A percentile compares a stretch with the other conserved stretches of the same genome.
These are phyloP conservation scores for Kondoa subrosea DNA, from an alignment of 768 basidiomycete species.

Conservation along the genomic window DNA sequence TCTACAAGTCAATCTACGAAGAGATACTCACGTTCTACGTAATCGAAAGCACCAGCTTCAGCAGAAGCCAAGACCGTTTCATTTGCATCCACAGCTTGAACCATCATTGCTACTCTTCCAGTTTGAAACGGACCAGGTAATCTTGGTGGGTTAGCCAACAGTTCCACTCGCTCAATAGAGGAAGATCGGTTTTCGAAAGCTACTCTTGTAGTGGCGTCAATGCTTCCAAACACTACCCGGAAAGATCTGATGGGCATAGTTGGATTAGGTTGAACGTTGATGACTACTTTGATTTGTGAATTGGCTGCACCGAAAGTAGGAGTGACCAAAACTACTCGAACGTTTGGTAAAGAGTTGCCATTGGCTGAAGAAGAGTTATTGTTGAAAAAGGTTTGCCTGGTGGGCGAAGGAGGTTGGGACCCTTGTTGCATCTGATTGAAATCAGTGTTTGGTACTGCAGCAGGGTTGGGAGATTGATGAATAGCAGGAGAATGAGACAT, in stretches of 20 bases:
- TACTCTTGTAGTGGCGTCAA: slow-evolving; percentile 15
- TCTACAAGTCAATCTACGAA: neutral
- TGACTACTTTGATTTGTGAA: slow-evolving; percentile 8
- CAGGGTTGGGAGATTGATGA: too few species aligned
- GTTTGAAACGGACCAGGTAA: slow-evolving; percentile 1
- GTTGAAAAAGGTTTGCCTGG: too few species aligned
- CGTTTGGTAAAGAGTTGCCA: neutral
- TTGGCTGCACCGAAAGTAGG: slow-evolving; percentile 6
- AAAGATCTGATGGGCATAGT: slow-evolving; percentile 14
- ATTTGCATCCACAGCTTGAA: slow-evolving; percentile 13
- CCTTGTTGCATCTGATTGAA: neutral
- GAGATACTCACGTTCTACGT: slow-evolving; percentile 4
- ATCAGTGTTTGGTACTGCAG: neutral
- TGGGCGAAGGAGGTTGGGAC: neutral
- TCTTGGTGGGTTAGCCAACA: slow-evolving; percentile 10
- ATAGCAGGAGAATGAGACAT: neutral
- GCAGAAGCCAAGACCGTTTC: slow-evolving; percentile 10
- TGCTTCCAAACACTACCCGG: slow-evolving; percentile 12
- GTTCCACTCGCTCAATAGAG: slow-evolving; percentile 14
- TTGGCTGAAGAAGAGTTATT: too few species aligned
- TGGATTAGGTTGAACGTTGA: slow-evolving; percentile 10
- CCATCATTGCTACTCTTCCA: neutral
- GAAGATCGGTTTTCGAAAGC: slow-evolving; percentile 10
- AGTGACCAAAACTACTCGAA: slow-evolving; percentile 3
- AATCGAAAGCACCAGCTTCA: slow-evolving; percentile 16